Conservation (phyloP, 2,329 filamentous ascomycete genomes). For the Xylariaceae sp. region DNA sequence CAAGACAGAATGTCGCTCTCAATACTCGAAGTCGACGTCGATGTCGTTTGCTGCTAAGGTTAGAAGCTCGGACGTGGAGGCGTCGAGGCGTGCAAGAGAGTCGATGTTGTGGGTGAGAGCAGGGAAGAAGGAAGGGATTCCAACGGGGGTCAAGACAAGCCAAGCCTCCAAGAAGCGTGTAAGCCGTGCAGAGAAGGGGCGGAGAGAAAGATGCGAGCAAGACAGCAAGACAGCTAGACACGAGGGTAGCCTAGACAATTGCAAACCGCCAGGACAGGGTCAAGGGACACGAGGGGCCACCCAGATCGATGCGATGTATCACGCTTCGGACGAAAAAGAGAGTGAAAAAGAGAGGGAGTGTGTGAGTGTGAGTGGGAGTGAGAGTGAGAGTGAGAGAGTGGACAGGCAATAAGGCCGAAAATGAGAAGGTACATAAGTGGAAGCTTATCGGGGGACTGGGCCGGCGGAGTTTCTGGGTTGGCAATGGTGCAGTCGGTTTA, state of each 20-base stretch:
- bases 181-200: conserved; percentile 9
- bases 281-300: conserved; percentile 9
- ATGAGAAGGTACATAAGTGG: neutral
- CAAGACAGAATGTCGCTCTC: neutral
- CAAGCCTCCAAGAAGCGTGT: conserved; percentile 3
- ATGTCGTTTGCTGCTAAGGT: neutral
- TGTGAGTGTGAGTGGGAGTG: neutral
- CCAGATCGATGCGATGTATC: conserved; percentile 11
- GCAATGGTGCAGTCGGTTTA: conserved; percentile 9
- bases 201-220: conserved; percentile 5
- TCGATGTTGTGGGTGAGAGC: neutral
- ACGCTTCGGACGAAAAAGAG: conserved; percentile 13
- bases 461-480: conserved; percentile 20
- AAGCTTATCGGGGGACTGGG: conserved; percentile 10
- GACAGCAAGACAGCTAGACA: neutral
- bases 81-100: neutral
- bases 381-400: conserved; percentile 14
- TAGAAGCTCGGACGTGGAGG: neutral
- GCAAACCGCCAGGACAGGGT: conserved; percentile 8
- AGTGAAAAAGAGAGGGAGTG: conserved; percentile 2
- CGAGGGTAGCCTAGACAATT: neutral
- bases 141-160: conserved; percentile 15
- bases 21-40: neutral
- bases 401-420: conserved; percentile 20
- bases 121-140: conserved; percentile 3